phyloP scores from a whole-genome alignment of 345 rosid species.

The Geranium brycei region DNA sequence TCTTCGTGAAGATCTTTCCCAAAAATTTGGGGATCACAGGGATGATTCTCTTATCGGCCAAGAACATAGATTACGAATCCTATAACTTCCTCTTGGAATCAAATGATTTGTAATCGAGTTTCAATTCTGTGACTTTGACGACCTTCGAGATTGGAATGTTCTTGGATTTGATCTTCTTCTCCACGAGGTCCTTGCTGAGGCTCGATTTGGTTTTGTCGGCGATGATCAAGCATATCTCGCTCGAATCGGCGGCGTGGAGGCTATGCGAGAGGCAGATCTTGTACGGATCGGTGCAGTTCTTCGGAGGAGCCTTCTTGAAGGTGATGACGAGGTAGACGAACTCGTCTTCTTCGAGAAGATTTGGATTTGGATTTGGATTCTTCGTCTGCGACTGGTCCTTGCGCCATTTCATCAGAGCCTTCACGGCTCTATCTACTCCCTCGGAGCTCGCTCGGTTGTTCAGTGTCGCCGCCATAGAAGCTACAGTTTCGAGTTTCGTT shows the following conservation, averaged over 20 bases:
- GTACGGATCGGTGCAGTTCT: conserved; percentile 12
- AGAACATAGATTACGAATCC: conserved; percentile 13
- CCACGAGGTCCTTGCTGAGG: conserved; percentile 12
- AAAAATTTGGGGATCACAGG: neutral
- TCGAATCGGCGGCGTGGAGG: conserved; percentile 4
- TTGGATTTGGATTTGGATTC: too few species aligned
- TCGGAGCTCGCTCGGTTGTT: conserved; percentile 1
- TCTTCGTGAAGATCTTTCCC: too few species aligned
- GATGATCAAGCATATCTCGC: conserved; percentile 15
- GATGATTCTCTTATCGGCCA: conserved; percentile 16
- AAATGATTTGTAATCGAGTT: conserved; percentile 13
- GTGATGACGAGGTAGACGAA: conserved; percentile 16
- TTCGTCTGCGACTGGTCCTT: conserved; percentile 7
- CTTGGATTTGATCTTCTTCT: conserved; percentile 16
- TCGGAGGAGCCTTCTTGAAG: conserved; percentile 14
- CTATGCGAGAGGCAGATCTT: conserved; percentile 9
- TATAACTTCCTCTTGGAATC: conserved; percentile 19
- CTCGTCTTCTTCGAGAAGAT: conserved; percentile 16
- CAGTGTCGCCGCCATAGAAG: neutral
- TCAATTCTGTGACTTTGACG: conserved; percentile 11
- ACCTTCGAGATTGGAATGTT: conserved; percentile 16
- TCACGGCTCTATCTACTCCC: conserved; percentile 10
- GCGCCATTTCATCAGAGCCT: conserved; percentile 14
- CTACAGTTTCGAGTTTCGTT: too few species aligned
- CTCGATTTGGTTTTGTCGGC: conserved; percentile 13